Evolutionary conservation across 2,329 filamentous ascomycete genomes (phyloP).

Genomic region (Penicillium sp.): DNA sequence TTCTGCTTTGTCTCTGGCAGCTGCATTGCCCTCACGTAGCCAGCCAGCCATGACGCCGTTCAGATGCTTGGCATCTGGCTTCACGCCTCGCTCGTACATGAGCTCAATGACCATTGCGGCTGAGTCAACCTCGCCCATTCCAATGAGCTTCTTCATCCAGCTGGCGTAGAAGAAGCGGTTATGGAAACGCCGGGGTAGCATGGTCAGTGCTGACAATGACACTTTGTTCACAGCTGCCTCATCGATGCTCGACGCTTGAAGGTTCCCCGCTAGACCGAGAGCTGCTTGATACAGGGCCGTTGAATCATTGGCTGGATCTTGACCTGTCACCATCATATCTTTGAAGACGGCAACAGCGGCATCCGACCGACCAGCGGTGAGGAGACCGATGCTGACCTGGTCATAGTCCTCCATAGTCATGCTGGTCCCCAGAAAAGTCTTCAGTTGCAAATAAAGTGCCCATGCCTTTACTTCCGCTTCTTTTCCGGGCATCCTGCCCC

Average conservation of each 20-base stretch:
- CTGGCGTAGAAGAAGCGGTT: constrained; percentile 86
- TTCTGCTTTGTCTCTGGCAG: constrained; percentile 64
- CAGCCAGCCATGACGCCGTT: constrained; percentile 82
- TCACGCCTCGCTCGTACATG: constrained; percentile 70
- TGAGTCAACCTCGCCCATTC: constrained; percentile 68
- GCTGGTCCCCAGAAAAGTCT: constrained; percentile 58
- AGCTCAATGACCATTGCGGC: constrained; percentile 72
- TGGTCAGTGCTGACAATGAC: constrained; percentile 52
- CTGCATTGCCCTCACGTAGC: constrained; percentile 63
- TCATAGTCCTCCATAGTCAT: constrained; percentile 78
- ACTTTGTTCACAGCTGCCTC: constrained; percentile 51
- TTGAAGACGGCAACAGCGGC: constrained; percentile 76
- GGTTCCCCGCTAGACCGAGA: constrained; percentile 42
- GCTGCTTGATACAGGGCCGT: constrained; percentile 48
- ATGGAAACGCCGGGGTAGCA: constrained; percentile 55
- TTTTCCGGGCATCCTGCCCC: constrained; percentile 56
- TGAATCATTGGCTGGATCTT: constrained; percentile 47
- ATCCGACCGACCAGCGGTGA: constrained; percentile 65
- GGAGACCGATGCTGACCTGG: constrained; percentile 68
- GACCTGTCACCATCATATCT: constrained; percentile 78
- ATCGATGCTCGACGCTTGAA: constrained; percentile 45
- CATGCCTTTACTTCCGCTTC: constrained; percentile 63
- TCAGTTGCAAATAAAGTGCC: constrained; percentile 66
- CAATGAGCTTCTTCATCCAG: constrained; percentile 84
- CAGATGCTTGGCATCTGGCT: constrained; percentile 71